A percentile compares a stretch with the other conserved stretches of the same genome.
Evolutionary conservation across 768 basidiomycete genomes (phyloP).

Genomic region (Tulasnella sp.): DNA sequence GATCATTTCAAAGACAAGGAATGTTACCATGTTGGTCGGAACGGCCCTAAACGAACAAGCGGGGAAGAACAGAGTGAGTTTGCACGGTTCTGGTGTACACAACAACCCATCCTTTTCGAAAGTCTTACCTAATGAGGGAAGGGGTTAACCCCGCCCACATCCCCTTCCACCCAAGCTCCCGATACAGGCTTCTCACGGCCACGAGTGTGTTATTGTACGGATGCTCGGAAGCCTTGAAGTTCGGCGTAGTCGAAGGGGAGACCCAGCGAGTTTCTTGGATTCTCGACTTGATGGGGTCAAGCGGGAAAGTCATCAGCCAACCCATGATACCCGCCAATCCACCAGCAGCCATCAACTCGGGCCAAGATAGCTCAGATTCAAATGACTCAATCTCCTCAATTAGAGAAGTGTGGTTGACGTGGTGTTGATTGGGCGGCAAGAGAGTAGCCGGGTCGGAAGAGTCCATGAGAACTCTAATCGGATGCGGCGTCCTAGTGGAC

Average conservation of each 20-base stretch:
- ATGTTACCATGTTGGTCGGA: slow-evolving; percentile 82
- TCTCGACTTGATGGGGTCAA: slow-evolving; percentile 88
- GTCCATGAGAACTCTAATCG: slow-evolving; percentile 18
- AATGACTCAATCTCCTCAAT: slow-evolving; percentile 43
- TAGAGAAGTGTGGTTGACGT: slow-evolving; percentile 40
- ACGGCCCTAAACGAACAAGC: slow-evolving; percentile 52
- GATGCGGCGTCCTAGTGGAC: not conserved
- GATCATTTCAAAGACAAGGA: slow-evolving; percentile 60
- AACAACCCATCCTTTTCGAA: not conserved
- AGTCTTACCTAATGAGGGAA: slow-evolving; percentile 69
- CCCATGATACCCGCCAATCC: slow-evolving; percentile 72
- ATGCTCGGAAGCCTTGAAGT: slow-evolving; percentile 36
- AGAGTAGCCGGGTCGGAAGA: slow-evolving; percentile 17
- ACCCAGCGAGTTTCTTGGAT: slow-evolving; percentile 54
- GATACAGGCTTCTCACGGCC: slow-evolving; percentile 54
- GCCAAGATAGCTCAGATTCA: slow-evolving; percentile 46
- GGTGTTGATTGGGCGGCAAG: slow-evolving; percentile 5
- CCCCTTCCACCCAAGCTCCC: slow-evolving; percentile 56
- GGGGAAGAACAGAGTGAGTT: slow-evolving; percentile 16
- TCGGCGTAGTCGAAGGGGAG: slow-evolving; percentile 7
- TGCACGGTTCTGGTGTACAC: slow-evolving; percentile 10
- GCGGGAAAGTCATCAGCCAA: slow-evolving; percentile 79
- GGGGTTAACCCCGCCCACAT: slow-evolving; percentile 77
- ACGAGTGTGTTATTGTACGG: slow-evolving; percentile 59
- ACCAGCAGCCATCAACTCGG: slow-evolving; percentile 64